These are phyloP conservation scores for Breviolum minutum DNA, from an alignment of 73 alveolate genomes.

Conservation along the genomic window DNA sequence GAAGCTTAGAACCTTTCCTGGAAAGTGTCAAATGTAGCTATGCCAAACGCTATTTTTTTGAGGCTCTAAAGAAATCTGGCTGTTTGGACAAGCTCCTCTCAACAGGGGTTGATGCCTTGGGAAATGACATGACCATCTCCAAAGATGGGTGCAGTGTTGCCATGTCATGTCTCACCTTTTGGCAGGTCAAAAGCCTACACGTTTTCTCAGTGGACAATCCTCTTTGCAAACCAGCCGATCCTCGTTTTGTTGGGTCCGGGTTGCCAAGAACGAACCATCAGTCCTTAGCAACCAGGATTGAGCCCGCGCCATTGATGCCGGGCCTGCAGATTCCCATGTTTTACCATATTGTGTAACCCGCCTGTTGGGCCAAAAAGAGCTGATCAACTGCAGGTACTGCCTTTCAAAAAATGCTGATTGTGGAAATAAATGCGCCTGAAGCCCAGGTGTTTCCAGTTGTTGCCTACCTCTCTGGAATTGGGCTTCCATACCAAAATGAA, in stretches of 20 bases:
- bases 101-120: slow-evolving; percentile 3
- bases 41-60: neutral
- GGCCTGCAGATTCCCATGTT: too few species aligned
- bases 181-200: slow-evolving; percentile 76
- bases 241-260: slow-evolving; percentile 63
- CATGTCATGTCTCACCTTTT: neutral
- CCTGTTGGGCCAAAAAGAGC: neutral
- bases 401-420: slow-evolving; percentile 61
- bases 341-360: neutral
- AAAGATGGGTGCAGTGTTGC: neutral
- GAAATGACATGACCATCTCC: neutral
- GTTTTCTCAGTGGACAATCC: slow-evolving; percentile 91
- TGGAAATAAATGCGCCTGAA: slow-evolving; percentile 67
- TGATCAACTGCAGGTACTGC: slow-evolving; percentile 56
- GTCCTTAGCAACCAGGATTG: neutral
- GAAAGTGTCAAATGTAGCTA: neutral
- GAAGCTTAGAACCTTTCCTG: neutral
- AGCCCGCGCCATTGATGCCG: too few species aligned
- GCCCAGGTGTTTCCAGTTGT: neutral
- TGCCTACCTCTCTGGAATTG: too few species aligned
- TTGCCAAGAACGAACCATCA: neutral
- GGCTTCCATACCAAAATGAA: too few species aligned
- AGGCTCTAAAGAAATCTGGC: slow-evolving; percentile 73
- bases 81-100: slow-evolving; percentile 34
- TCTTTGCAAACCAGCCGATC: slow-evolving; percentile 88